phyloP scores from a whole-genome alignment of 148 eudicot genomes.

The Chenopodium formosanum region DNA sequence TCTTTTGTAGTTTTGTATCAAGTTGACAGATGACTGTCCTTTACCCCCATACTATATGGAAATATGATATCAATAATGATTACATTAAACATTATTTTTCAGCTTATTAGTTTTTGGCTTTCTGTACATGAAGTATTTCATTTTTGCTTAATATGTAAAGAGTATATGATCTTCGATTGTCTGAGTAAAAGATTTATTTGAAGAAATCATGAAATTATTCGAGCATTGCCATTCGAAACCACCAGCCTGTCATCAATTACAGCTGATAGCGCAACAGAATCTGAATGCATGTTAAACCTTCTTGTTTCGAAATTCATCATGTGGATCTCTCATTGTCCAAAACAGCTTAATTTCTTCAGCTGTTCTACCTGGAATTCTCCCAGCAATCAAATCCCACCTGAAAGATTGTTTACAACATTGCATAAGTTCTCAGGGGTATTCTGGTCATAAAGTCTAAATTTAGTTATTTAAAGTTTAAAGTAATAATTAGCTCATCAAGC shows the following conservation, averaged over 20 bases:
- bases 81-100: not conserved
- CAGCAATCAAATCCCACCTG: constrained; percentile 34
- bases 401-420: not conserved
- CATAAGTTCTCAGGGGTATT: no score
- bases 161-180: no score
- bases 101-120: not conserved
- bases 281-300: not conserved
- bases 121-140: not conserved
- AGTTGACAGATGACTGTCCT: constrained; percentile 7
- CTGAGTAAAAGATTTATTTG: no score
- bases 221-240: no score
- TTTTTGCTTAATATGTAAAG: no score
- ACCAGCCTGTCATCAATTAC: no score
- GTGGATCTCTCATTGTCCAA: constrained; percentile 28
- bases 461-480: no score
- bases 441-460: no score
- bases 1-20: not conserved
- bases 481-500: no score
- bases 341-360: constrained; percentile 30
- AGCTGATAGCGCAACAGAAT: no score
- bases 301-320: not conserved
- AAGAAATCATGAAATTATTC: no score
- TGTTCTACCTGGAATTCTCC: not conserved
- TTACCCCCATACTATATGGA: not conserved
- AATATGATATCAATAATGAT: not conserved